Conservation (phyloP, 371 early-diverging fungal genomes). For the Mortierella sp. region DNA sequence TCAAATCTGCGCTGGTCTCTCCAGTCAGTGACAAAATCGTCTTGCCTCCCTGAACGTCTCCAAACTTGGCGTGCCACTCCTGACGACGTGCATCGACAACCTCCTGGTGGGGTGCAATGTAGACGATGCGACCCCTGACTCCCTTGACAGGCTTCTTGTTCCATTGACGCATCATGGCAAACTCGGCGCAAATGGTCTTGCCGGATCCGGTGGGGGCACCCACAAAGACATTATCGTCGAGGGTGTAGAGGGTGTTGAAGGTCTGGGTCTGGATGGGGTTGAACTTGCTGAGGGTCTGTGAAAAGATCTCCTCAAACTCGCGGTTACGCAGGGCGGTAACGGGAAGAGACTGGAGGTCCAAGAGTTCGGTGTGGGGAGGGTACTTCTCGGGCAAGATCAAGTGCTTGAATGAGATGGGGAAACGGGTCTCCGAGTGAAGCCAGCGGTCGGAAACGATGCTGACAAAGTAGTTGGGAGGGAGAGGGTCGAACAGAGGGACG, state of each 20-base stretch:
- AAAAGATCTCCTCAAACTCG: constrained; percentile 78
- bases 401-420: constrained; percentile 94
- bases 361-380: constrained; percentile 94
- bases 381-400: constrained; percentile 93
- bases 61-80: constrained; percentile 91
- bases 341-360: constrained; percentile 93
- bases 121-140: constrained; percentile 80
- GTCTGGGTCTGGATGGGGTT: constrained; percentile 98
- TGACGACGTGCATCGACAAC: constrained; percentile 95
- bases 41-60: constrained; percentile 84
- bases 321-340: constrained; percentile 83
- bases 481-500: constrained; percentile 93
- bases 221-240: constrained; percentile 94
- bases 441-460: constrained; percentile 94
- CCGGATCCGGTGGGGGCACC: constrained; percentile 98
- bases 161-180: constrained; percentile 94
- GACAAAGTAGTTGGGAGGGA: constrained; percentile 97
- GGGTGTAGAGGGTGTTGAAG: constrained; percentile 91
- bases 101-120: constrained; percentile 98
- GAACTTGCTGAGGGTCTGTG: constrained; percentile 78
- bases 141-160: constrained; percentile 61
- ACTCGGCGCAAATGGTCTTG: constrained; percentile 97
- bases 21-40: constrained; percentile 93
- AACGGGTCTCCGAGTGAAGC: constrained; percentile 90
- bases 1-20: constrained; percentile 93